These are phyloP conservation scores for Firmiana major DNA, from an alignment of 345 rosid genomes.

Conservation along the genomic window DNA sequence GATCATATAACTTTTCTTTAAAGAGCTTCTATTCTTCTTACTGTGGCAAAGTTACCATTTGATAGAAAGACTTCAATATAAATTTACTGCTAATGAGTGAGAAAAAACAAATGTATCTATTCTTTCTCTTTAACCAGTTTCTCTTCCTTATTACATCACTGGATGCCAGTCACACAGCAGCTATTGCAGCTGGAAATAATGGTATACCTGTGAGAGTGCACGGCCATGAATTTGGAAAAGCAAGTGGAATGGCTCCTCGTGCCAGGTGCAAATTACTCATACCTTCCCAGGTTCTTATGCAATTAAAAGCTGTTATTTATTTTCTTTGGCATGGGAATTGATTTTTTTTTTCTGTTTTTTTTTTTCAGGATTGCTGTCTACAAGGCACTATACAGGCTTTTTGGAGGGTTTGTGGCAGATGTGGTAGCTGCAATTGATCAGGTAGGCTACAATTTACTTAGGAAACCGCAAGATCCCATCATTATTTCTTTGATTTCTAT, in stretches of 20 bases:
- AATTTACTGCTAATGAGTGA: not conserved
- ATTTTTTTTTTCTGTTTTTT: not conserved
- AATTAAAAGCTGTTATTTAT: not conserved
- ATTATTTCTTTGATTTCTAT: not conserved
- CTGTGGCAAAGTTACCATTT: not conserved
- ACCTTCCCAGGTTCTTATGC: not conserved
- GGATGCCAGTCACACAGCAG: constrained; percentile 83
- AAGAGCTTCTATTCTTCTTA: not conserved
- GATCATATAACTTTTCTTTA: not conserved
- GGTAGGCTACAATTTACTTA: constrained; percentile 30
- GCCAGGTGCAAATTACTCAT: constrained; percentile 58
- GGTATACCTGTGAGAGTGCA: constrained; percentile 90
- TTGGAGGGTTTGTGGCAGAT: constrained; percentile 96
- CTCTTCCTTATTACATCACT: constrained; percentile 12
- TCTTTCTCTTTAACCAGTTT: constrained; percentile 5
- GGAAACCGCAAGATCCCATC: not conserved
- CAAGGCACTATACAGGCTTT: constrained; percentile 92
- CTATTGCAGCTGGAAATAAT: constrained; percentile 98
- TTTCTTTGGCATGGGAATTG: constrained; percentile 4
- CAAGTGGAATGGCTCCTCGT: constrained; percentile 99
- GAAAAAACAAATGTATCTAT: constrained; percentile 18
- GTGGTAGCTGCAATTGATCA: constrained; percentile 99
- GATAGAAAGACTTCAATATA: not conserved
- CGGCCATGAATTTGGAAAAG: constrained; percentile 97
- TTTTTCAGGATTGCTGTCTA: constrained; percentile 81